These are phyloP conservation scores for Tuber umbilicatum DNA, from an alignment of 495 filamentous ascomycete species.

Conservation along the genomic window DNA sequence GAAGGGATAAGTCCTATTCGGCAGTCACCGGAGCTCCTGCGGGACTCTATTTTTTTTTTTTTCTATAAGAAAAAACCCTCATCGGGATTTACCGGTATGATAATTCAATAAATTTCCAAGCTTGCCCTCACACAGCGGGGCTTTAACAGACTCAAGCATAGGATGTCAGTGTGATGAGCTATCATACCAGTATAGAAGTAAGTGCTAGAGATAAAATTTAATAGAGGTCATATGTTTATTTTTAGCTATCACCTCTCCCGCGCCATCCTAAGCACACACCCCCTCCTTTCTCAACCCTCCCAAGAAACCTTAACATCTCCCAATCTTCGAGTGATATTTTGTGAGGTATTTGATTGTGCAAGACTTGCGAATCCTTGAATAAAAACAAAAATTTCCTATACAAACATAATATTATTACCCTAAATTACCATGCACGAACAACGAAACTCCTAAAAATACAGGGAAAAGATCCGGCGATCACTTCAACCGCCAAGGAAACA, in stretches of 20 bases:
- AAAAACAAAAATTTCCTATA: neutral
- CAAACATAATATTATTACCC: neutral
- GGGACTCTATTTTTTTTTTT: neutral
- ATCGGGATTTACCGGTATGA: neutral
- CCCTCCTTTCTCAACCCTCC: neutral
- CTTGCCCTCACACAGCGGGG: neutral
- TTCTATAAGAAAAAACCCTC: no score
- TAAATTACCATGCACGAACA: neutral
- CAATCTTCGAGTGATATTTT: neutral
- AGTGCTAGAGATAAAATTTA: neutral
- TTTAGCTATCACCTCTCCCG: neutral
- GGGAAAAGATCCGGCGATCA: neutral
- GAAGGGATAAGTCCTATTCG: neutral
- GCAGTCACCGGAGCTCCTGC: neutral
- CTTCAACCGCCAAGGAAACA: neutral
- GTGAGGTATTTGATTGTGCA: neutral
- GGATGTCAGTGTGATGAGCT: neutral
- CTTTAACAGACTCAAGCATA: neutral
- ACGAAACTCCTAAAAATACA: neutral
- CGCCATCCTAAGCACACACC: neutral
- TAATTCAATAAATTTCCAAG: neutral
- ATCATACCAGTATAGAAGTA: no score
- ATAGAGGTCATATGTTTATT: neutral
- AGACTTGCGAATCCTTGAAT: neutral
- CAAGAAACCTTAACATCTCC: neutral